phyloP scores from a whole-genome alignment of 1,284 basidiomycete genomes.

The Butyriboletus appendiculatus region DNA sequence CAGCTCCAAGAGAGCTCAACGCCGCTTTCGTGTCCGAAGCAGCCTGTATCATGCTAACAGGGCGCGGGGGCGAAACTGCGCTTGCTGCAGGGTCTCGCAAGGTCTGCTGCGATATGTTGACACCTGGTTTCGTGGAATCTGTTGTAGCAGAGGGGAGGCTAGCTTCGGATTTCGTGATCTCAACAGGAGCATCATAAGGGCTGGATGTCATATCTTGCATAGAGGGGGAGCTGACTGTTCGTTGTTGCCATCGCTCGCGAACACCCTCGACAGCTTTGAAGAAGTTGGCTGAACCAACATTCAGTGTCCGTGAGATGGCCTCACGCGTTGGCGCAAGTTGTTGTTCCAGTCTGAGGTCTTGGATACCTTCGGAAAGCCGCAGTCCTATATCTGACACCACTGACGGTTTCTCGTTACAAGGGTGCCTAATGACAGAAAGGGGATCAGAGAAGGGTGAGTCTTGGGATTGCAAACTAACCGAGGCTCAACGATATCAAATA shows the following conservation, averaged over 20 bases:
- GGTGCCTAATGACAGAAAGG: constrained; percentile 55
- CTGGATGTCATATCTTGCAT: constrained; percentile 28
- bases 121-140: constrained; percentile 24
- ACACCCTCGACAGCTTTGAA: constrained; percentile 89
- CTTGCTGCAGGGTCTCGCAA: constrained; percentile 30
- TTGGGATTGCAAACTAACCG: constrained; percentile 48
- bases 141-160: constrained; percentile 31
- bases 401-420: constrained; percentile 86
- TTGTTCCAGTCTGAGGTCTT: constrained; percentile 88
- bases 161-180: constrained; percentile 49
- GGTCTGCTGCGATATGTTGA: constrained; percentile 34
- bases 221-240: constrained; percentile 41
- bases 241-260: constrained; percentile 66
- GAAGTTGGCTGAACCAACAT: constrained; percentile 76
- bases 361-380: constrained; percentile 85
- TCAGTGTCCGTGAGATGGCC: constrained; percentile 75
- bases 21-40: constrained; percentile 40
- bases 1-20: constrained; percentile 52
- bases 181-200: constrained; percentile 40
- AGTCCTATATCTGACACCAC: constrained; percentile 88
- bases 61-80: constrained; percentile 26
- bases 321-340: constrained; percentile 88
- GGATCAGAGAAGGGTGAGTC: constrained; percentile 8
- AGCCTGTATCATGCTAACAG: constrained; percentile 35
- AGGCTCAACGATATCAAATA: constrained; percentile 93